A percentile compares a stretch with the other conserved stretches of the same genome.
phyloP scores from a whole-genome alignment of 495 filamentous ascomycete genomes.

The Aspergillus sclerotiicarbonarius region DNA sequence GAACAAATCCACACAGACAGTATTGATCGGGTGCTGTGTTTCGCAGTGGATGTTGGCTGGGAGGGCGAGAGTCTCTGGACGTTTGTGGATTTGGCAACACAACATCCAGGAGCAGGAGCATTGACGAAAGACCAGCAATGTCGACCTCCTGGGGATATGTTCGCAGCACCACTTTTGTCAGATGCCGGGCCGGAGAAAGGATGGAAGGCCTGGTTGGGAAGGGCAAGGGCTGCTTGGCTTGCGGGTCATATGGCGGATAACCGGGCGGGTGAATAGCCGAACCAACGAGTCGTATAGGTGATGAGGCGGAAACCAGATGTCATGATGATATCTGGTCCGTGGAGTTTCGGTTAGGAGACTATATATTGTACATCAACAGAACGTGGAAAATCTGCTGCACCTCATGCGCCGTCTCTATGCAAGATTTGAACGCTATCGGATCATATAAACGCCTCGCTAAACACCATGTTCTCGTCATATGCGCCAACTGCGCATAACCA shows the following conservation, averaged over 20 bases:
- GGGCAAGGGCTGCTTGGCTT: slow-evolving; percentile 29
- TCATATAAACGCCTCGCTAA: slow-evolving; percentile 15
- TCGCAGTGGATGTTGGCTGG: slow-evolving; percentile 43
- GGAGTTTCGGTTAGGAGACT: background rate
- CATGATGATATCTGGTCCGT: background rate
- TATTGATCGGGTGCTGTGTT: slow-evolving; percentile 29
- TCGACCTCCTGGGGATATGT: slow-evolving; percentile 1
- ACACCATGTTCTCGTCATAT: slow-evolving; percentile 9
- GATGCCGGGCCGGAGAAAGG: slow-evolving; percentile 6
- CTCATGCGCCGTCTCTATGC: background rate
- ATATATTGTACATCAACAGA: background rate
- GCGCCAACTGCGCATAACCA: slow-evolving; percentile 2
- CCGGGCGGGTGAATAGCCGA: background rate
- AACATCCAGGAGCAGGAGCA: slow-evolving; percentile 22
- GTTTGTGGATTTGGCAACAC: slow-evolving; percentile 34
- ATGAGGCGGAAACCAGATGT: background rate
- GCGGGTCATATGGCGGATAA: background rate
- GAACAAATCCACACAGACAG: slow-evolving; percentile 7
- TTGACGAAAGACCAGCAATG: slow-evolving; percentile 9
- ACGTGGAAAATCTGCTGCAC: background rate
- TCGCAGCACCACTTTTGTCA: background rate
- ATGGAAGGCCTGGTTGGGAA: slow-evolving; percentile 30
- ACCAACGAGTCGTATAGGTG: background rate
- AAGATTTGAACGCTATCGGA: background rate
- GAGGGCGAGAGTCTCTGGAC: slow-evolving; percentile 48